phyloP scores from a whole-genome alignment of 352 stramenopile species.

The Pythium angustatum region DNA sequence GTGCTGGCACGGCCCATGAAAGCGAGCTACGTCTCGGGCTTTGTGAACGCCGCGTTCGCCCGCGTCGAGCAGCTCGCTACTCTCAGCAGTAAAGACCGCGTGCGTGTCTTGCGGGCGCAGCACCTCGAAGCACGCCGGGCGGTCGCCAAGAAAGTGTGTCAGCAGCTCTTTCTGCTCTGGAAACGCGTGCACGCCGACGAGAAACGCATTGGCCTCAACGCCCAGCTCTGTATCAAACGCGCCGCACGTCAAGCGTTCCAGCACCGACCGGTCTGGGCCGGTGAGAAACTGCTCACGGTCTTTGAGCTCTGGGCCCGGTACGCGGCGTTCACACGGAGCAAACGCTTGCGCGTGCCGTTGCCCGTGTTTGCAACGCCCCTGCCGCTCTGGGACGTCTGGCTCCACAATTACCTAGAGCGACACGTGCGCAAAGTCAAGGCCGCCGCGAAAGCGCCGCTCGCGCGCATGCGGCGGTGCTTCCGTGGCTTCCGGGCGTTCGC shows the following conservation, averaged over 20 bases:
- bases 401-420: slow-evolving; percentile 76
- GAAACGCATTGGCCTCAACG: slow-evolving; percentile 56
- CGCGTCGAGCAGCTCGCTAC: slow-evolving; percentile 36
- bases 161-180: slow-evolving; percentile 67
- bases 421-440: slow-evolving; percentile 76
- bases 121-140: slow-evolving; percentile 47
- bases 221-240: slow-evolving; percentile 73
- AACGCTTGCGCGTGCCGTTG: slow-evolving; percentile 45
- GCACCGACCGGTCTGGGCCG: slow-evolving; percentile 50
- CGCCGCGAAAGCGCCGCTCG: slow-evolving; percentile 45
- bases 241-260: slow-evolving; percentile 63
- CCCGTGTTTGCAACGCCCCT: slow-evolving; percentile 45
- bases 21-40: slow-evolving; percentile 34
- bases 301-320: slow-evolving; percentile 75
- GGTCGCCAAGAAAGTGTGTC: slow-evolving; percentile 66
- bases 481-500: slow-evolving; percentile 36
- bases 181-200: slow-evolving; percentile 49
- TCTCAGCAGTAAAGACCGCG: slow-evolving; percentile 33
- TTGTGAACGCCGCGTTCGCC: slow-evolving; percentile 61
- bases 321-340: slow-evolving; percentile 55
- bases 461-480: slow-evolving; percentile 54
- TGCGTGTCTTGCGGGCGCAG: slow-evolving; percentile 35
- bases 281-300: slow-evolving; percentile 58
- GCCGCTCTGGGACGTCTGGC: slow-evolving; percentile 70
- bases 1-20: slow-evolving; percentile 26